phyloP scores from a whole-genome alignment of 179 eudicot species.

The Spinacia oleracea region DNA sequence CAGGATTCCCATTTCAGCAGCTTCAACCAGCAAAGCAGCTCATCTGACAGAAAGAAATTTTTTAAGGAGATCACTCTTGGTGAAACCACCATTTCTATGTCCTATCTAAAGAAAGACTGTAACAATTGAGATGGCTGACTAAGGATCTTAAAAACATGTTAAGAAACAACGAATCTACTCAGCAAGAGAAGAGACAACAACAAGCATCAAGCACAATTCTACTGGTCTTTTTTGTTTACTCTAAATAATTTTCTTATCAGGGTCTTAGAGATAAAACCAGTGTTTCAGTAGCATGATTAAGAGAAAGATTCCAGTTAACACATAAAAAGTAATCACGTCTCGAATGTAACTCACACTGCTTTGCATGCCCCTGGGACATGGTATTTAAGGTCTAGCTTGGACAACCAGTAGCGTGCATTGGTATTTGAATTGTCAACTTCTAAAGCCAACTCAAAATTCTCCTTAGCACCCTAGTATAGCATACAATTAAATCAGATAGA shows the following conservation, averaged over 20 bases:
- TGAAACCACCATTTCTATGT: not conserved
- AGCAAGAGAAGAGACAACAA: no score
- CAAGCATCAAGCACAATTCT: no score
- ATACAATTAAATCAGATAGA: not conserved
- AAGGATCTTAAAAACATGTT: not conserved
- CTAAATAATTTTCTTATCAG: not conserved
- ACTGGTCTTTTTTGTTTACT: no score
- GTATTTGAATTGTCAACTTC: slow-evolving; percentile 82
- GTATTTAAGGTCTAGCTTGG: slow-evolving; percentile 75
- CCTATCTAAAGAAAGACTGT: no score
- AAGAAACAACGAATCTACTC: not conserved
- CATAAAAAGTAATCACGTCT: not conserved
- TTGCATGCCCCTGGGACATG: slow-evolving; percentile 84
- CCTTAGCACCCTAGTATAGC: slow-evolving; percentile 70
- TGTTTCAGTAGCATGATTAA: not conserved
- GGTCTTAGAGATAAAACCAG: not conserved
- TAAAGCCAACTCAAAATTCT: slow-evolving; percentile 88
- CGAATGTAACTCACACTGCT: slow-evolving; percentile 55
- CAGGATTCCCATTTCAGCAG: slow-evolving; percentile 95
- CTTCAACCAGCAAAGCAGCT: slow-evolving; percentile 46
- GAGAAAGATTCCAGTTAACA: not conserved
- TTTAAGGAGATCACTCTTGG: slow-evolving; percentile 12
- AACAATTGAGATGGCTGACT: not conserved
- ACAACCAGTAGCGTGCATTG: slow-evolving; percentile 72
- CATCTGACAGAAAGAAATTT: slow-evolving; percentile 45